phyloP scores from a whole-genome alignment of 2,329 filamentous ascomycete species.

The Talaromyces albobiverticillius region DNA sequence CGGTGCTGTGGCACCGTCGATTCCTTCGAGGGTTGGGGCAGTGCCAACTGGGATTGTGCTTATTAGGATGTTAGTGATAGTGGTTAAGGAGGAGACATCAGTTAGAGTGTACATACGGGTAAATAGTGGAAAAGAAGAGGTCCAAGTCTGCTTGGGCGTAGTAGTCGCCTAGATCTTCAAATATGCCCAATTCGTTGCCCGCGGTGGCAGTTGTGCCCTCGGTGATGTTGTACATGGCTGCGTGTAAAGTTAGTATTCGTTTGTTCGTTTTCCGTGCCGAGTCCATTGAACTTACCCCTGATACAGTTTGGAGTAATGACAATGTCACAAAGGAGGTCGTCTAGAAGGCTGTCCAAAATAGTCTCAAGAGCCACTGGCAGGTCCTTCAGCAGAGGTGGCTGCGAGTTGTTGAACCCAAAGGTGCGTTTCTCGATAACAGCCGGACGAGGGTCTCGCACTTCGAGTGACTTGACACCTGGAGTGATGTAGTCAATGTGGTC shows the following conservation, averaged over 20 bases:
- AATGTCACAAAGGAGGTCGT: slow-evolving; percentile 23
- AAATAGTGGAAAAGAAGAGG: slow-evolving; percentile 38
- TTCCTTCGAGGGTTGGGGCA: slow-evolving; percentile 34
- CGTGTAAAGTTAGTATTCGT: slow-evolving; percentile 13
- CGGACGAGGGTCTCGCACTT: slow-evolving; percentile 21
- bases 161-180: slow-evolving; percentile 44
- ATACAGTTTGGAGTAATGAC: slow-evolving; percentile 44
- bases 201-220: slow-evolving; percentile 28
- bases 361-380: slow-evolving; percentile 22
- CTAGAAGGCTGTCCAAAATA: slow-evolving; percentile 17
- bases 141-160: slow-evolving; percentile 47
- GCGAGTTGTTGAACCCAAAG: slow-evolving; percentile 16
- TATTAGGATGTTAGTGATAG: slow-evolving; percentile 17
- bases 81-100: not conserved
- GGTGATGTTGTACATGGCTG: slow-evolving; percentile 45
- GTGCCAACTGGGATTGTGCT: slow-evolving; percentile 39
- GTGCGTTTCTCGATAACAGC: slow-evolving; percentile 23
- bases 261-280: not conserved
- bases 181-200: slow-evolving; percentile 47
- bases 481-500: slow-evolving; percentile 33
- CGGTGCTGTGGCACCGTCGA: slow-evolving; percentile 41
- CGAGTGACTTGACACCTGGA: slow-evolving; percentile 32
- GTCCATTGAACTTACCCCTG: slow-evolving; percentile 18
- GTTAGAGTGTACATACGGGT: slow-evolving; percentile 20
- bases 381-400: slow-evolving; percentile 25